Base-by-base conservation (phyloP, 345 rosid genomes). In the Raphanus sativus region DNA sequence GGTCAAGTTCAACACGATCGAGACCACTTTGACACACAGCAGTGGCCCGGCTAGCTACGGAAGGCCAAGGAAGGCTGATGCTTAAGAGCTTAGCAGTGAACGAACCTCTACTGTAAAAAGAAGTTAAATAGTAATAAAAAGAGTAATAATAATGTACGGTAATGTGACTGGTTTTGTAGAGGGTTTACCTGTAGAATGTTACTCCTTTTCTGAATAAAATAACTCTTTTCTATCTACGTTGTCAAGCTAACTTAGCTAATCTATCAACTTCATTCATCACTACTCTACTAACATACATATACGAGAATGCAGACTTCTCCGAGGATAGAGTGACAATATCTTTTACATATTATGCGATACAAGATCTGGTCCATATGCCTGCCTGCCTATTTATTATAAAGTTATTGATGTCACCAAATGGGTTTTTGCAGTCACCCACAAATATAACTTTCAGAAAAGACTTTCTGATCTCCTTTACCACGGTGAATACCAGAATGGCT, bases 11-110 rank as follows among this genome's bases (percentile, higher is more conserved):
- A 81, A 71, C 74, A 81, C 81, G 0, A 12, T 71, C 8, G 81
- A 81, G 62, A 81, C 83, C 12, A 81, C 80, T 65, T 67, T 81
- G 70, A 81, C 83, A 4, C 74, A 71, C 68, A 32, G 66, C 11
- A 67, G 55, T 61, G 80, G 82, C 6, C 78, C 75, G 29, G 71
- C 61, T 65, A 62, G 79, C 67, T 3, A 69, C 21, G 79, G 67
- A 0, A 56, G 75, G 40, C 82, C 82, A 17, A 10, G 75, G 60
- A 4, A 3, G 62, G 55, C 75, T 74, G 1, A 10, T 8, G 79
- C 71, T 50, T 74, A 29, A 63, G 61, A 62, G 8, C 68, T 78
- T 26, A 30, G 8, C 0, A 62, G 9, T 11, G 66, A 63, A n/a
- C 36, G 71, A 70, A 28, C 65, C 65, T 61, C 65, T 61, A 61